Evolutionary conservation across 768 basidiomycete genomes (phyloP).

Genomic region (Nidularia sp.): DNA sequence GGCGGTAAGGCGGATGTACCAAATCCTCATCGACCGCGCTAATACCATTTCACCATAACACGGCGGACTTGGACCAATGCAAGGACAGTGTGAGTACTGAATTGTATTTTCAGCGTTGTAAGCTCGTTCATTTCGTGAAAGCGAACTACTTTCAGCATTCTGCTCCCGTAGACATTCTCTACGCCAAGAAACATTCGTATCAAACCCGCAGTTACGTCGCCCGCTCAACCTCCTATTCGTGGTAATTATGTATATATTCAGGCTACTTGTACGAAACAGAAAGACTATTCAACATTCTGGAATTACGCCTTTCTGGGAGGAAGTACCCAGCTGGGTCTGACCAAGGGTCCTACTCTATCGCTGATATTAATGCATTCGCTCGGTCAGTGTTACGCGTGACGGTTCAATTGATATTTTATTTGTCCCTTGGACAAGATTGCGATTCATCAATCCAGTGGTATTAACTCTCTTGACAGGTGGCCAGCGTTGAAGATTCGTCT

Average conservation of each 20-base stretch:
- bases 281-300: constrained; percentile 72
- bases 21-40: not conserved
- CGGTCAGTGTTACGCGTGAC: constrained; percentile 35
- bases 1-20: constrained; percentile 29
- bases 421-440: not conserved
- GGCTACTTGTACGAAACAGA: constrained; percentile 75
- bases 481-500: not conserved
- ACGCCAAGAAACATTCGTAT: constrained; percentile 51
- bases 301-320: constrained; percentile 59
- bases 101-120: not conserved
- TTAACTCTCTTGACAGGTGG: not conserved
- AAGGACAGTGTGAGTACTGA: constrained; percentile 46
- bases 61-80: constrained; percentile 76
- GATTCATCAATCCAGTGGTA: not conserved
- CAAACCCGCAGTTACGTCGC: not conserved
- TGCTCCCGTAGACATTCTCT: constrained; percentile 61
- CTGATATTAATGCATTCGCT: constrained; percentile 61
- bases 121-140: constrained; percentile 11
- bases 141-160: constrained; percentile 62
- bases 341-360: constrained; percentile 56
- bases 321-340: constrained; percentile 75
- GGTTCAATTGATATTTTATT: not conserved
- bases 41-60: constrained; percentile 34
- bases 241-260: constrained; percentile 13
- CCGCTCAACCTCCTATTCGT: constrained; percentile 5